Evolutionary conservation across 345 rosid genomes (phyloP).

Genomic region (Eucalyptus brandiana): DNA sequence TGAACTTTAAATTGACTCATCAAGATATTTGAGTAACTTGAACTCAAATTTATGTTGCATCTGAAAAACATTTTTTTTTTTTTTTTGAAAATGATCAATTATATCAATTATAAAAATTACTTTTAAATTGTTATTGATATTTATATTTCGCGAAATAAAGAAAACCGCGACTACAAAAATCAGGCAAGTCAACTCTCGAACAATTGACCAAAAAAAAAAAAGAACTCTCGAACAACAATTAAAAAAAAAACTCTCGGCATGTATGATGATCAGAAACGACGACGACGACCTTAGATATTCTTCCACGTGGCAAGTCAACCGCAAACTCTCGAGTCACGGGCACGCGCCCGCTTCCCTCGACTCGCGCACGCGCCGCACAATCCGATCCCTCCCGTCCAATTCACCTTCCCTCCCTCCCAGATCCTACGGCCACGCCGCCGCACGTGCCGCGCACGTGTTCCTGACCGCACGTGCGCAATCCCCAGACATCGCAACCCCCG

Average conservation of each 20-base stretch:
- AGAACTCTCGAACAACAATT: too few species aligned
- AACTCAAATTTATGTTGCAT: not conserved
- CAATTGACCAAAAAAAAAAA: too few species aligned
- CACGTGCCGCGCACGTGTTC: not conserved
- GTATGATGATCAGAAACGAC: not conserved
- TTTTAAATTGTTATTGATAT: too few species aligned
- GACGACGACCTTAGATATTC: not conserved
- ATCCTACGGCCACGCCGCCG: not conserved
- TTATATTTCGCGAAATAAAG: too few species aligned
- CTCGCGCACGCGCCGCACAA: not conserved
- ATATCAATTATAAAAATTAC: too few species aligned
- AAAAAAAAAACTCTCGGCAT: not conserved
- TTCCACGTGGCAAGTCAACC: not conserved
- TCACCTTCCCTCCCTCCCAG: not conserved
- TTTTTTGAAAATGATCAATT: too few species aligned
- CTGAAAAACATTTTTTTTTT: too few species aligned
- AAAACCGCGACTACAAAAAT: too few species aligned
- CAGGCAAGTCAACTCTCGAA: too few species aligned
- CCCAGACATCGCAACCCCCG: not conserved
- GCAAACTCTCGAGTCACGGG: not conserved
- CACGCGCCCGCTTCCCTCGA: not conserved
- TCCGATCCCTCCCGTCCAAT: not conserved
- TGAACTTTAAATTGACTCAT: not conserved
- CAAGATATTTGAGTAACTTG: not conserved
- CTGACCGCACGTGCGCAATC: not conserved